A percentile compares a stretch with the other conserved stretches of the same genome.
phyloP scores from a whole-genome alignment of 2,329 filamentous ascomycete genomes.

The Clarireedia hainanense region DNA sequence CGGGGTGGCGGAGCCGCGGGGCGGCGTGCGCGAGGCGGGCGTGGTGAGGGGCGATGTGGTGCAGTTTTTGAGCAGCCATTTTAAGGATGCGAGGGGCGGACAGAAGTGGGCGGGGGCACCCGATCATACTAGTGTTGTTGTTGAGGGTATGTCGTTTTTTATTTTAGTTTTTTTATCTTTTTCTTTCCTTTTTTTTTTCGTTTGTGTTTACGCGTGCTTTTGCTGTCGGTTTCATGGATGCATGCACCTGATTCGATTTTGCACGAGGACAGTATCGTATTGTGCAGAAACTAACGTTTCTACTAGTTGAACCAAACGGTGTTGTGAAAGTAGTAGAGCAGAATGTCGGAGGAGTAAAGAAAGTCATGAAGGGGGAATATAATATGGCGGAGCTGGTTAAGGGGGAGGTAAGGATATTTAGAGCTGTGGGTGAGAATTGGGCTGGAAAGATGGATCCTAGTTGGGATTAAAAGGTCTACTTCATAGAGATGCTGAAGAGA shows the following conservation, averaged over 20 bases:
- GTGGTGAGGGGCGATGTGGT: conserved; percentile 31
- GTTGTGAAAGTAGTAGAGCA: conserved; percentile 28
- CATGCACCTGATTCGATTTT: neutral
- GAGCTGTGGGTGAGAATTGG: conserved; percentile 27
- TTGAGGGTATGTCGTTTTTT: conserved; percentile 8
- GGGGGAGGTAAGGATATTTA: conserved; percentile 28
- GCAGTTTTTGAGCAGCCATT: conserved; percentile 27
- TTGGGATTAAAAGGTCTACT: too few relatives aligned
- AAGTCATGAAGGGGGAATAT: conserved; percentile 25
- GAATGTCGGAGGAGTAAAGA: conserved; percentile 28
- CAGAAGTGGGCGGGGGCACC: conserved; percentile 26
- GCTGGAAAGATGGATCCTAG: too few relatives aligned
- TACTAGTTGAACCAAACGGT: conserved; percentile 20
- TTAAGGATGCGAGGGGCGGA: conserved; percentile 22
- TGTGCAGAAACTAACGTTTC: neutral
- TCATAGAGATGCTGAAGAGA: too few relatives aligned
- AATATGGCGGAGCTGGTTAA: conserved; percentile 25
- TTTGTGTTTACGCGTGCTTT: neutral
- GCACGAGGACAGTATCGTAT: too few relatives aligned
- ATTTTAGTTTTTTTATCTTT: neutral
- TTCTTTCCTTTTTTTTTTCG: neutral
- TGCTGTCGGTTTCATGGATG: too few relatives aligned
- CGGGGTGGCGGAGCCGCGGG: conserved; percentile 15
- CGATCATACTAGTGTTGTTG: conserved; percentile 30
- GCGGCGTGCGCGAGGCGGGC: conserved; percentile 22